Evolutionary conservation across 1,284 basidiomycete species (phyloP).

Genomic region (Athelia sp.): DNA sequence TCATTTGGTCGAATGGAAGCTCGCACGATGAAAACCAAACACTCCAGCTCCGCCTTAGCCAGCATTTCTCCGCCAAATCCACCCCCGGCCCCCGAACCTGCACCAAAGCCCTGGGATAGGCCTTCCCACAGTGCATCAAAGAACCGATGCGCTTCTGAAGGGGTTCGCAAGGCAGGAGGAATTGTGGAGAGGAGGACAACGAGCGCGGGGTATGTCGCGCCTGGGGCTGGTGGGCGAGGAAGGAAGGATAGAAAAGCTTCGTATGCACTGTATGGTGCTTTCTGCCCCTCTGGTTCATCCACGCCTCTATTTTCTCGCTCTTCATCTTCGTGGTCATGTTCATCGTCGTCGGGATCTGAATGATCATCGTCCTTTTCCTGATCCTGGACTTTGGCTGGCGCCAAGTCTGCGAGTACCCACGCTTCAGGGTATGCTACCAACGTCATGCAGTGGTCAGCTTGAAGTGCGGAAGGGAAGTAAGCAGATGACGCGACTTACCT

Average conservation of each 20-base stretch:
- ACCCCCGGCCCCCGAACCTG: too few relatives aligned
- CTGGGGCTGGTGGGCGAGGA: too few relatives aligned
- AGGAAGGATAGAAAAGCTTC: too few relatives aligned
- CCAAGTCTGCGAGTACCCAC: constrained; percentile 38
- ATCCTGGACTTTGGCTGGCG: constrained; percentile 11
- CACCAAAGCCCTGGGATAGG: too few relatives aligned
- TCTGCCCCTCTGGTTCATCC: too few relatives aligned
- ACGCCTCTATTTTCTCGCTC: too few relatives aligned
- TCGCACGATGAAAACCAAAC: too few relatives aligned
- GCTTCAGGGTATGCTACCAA: constrained; percentile 54
- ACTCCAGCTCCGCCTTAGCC: too few relatives aligned
- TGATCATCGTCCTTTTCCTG: constrained; percentile 22
- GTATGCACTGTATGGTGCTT: too few relatives aligned
- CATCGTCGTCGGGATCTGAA: constrained; percentile 31
- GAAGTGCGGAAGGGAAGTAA: background rate
- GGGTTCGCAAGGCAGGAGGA: constrained; percentile 47
- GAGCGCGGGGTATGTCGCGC: constrained; percentile 66
- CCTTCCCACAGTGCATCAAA: constrained; percentile 10
- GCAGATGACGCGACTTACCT: constrained; percentile 37
- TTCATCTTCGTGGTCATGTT: constrained; percentile 13
- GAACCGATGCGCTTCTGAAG: background rate
- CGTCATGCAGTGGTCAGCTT: constrained; percentile 4
- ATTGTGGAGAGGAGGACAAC: constrained; percentile 78
- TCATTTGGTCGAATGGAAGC: too few relatives aligned
- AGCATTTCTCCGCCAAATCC: too few relatives aligned